These are phyloP conservation scores for Chrysoporthe cubensis DNA, from an alignment of 2,329 filamentous ascomycete species.

Conservation along the genomic window DNA sequence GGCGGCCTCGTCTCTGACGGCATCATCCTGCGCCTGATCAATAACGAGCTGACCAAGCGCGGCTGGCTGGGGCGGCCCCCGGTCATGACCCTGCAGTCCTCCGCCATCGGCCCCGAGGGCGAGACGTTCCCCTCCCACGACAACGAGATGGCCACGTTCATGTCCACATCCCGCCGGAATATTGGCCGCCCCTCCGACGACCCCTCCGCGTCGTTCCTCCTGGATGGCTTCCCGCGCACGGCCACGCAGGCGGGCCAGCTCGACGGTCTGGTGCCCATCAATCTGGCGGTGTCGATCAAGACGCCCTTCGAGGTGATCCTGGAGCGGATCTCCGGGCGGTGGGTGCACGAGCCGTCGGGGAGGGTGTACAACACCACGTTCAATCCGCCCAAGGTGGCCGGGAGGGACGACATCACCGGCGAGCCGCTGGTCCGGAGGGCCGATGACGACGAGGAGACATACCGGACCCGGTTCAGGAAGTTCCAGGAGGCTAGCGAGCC, in stretches of 20 bases:
- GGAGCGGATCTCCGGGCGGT: slow-evolving; percentile 85
- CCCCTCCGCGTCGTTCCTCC: slow-evolving; percentile 84
- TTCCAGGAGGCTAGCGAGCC: slow-evolving; percentile 88
- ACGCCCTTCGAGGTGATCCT: slow-evolving; percentile 88
- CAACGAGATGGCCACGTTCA: slow-evolving; percentile 46
- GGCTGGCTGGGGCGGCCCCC: slow-evolving; percentile 72
- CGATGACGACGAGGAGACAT: slow-evolving; percentile 87
- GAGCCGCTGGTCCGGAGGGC: slow-evolving; percentile 80
- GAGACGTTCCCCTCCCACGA: slow-evolving; percentile 32
- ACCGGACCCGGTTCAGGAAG: slow-evolving; percentile 76
- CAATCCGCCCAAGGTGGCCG: slow-evolving; percentile 79
- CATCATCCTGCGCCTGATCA: slow-evolving; percentile 90
- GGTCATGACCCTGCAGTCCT: slow-evolving; percentile 57
- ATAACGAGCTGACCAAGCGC: slow-evolving; percentile 81
- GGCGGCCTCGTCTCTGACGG: slow-evolving; percentile 90
- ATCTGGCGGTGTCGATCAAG: slow-evolving; percentile 84
- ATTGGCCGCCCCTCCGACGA: slow-evolving; percentile 62
- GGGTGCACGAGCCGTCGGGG: slow-evolving; percentile 90
- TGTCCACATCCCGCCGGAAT: slow-evolving; percentile 43
- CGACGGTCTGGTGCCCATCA: slow-evolving; percentile 86
- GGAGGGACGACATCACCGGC: slow-evolving; percentile 88
- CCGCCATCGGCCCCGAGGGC: slow-evolving; percentile 47
- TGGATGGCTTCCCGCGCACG: slow-evolving; percentile 95
- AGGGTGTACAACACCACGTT: slow-evolving; percentile 95
- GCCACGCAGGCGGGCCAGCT: slow-evolving; percentile 77